Percentiles rank a stretch among this genome's conserved stretches.
These are phyloP conservation scores for Penicillium sp. DNA, from an alignment of 2,329 filamentous ascomycete genomes.

Conservation along the genomic window DNA sequence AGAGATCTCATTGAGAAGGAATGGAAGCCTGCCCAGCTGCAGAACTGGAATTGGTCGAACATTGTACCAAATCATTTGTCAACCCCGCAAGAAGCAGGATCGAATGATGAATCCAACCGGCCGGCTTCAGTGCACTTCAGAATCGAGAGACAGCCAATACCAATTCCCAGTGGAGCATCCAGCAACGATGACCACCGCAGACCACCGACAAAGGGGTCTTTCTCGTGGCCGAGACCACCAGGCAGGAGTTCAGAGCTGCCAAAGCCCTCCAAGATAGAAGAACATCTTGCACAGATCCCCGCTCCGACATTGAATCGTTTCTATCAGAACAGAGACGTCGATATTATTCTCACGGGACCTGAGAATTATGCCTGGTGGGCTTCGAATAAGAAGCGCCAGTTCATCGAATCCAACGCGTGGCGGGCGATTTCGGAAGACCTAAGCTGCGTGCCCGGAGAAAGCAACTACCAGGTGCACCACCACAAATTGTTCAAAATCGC, in stretches of 20 bases:
- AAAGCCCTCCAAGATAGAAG: background rate
- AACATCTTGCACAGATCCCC: background rate
- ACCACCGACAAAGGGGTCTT: background rate
- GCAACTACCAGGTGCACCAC: background rate
- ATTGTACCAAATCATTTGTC: background rate
- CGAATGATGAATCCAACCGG: background rate
- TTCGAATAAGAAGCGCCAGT: background rate
- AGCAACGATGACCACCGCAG: background rate
- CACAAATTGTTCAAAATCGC: background rate
- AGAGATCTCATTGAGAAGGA: background rate
- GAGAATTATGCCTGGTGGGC: slow-evolving; percentile 7
- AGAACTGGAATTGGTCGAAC: background rate
- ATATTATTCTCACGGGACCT: slow-evolving; percentile 1
- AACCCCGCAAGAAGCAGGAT: background rate
- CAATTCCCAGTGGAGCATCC: background rate
- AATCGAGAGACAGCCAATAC: background rate
- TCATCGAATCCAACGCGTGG: background rate
- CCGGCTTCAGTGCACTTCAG: background rate
- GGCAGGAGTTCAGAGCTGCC: background rate
- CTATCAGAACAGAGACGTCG: background rate
- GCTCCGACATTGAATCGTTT: background rate
- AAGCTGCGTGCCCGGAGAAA: background rate
- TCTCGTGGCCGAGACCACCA: background rate
- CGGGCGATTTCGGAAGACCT: background rate
- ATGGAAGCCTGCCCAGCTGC: background rate